These are phyloP conservation scores for Brassica rapa DNA, from an alignment of 345 rosid genomes.

Conservation along the genomic window DNA sequence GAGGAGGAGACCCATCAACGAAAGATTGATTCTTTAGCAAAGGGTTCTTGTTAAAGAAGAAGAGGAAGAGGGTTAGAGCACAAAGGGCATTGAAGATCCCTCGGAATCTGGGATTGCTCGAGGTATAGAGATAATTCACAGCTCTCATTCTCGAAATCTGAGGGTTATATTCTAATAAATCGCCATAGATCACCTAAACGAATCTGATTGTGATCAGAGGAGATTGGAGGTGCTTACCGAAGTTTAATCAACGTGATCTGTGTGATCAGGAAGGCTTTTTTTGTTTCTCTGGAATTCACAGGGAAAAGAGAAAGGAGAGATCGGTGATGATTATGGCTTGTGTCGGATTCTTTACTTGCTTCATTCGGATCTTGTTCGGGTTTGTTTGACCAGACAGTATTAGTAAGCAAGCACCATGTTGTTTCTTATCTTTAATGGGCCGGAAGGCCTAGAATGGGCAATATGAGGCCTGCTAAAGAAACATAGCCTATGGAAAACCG, in stretches of 20 bases:
- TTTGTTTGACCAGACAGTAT: not conserved
- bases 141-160: constrained; percentile 36
- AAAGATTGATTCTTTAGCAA: constrained; percentile 34
- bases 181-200: not conserved
- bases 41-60: constrained; percentile 44
- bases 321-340: not conserved
- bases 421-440: not conserved
- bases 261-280: not conserved
- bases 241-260: constrained; percentile 2
- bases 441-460: not conserved
- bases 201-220: constrained; percentile 1
- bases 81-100: constrained; percentile 50
- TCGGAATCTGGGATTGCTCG: constrained; percentile 44
- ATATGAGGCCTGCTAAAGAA: not conserved
- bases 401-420: not conserved
- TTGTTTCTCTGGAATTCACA: not conserved
- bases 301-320: constrained; percentile 12
- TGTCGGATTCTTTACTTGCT: constrained; percentile 17
- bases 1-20: constrained; percentile 31
- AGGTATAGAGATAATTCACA: constrained; percentile 31
- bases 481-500: no score
- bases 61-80: constrained; percentile 39
- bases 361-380: not conserved
- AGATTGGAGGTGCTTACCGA: constrained; percentile 14
- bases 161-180: not conserved